Evolutionary conservation across 129 eudicot genomes (phyloP), one percentile per base, ranked within the genome.

Genomic region (Pulicaria dysenterica): DNA sequence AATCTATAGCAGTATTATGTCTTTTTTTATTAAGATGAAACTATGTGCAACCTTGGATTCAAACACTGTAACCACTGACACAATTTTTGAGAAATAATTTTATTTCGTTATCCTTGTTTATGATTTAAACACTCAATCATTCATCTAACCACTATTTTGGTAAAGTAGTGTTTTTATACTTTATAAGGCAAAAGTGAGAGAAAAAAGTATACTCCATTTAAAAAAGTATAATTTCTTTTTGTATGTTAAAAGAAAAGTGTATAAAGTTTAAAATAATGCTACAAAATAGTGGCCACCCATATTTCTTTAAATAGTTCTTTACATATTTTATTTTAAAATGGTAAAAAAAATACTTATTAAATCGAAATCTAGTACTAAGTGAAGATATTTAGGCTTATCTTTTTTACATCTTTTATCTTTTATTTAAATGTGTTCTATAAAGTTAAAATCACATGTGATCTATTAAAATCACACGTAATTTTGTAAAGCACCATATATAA

Each of bases 171-270:
- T 48, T 76, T 42, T 45, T 36, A 48, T 58, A 49, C 75, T 48
- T 76, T 76, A 67, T 68, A 45, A 19, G 69, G 63, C 69, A 38
- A 40, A 68, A 76, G 73, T 37, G 39, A 55, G 40, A 36, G 69
- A 14, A 58, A 57, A 68, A 76, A 68, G 75, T 56, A 68, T 58
- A 48, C 63, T 58, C 75, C 75, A 68, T 68, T 58, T 76, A 68
- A 64, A 16, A 67, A 76, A 76, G 80, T 60, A 69, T 50, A 69
- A 59, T 60, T 77, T 77, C 70, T 69, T 77, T 77, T 68, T 47
- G 75, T 70, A 58, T 58, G 73, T 68, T 74, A 68, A 77, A 77
- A 77, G 56, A 77, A 59, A 68, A 48, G 58, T 51, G 67, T 75
- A 64, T 66, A 60, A 69, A 68, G 69, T 69, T 69, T 60, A 13